phyloP scores from a whole-genome alignment of 2,329 filamentous ascomycete species.

The Calonectria montana region DNA sequence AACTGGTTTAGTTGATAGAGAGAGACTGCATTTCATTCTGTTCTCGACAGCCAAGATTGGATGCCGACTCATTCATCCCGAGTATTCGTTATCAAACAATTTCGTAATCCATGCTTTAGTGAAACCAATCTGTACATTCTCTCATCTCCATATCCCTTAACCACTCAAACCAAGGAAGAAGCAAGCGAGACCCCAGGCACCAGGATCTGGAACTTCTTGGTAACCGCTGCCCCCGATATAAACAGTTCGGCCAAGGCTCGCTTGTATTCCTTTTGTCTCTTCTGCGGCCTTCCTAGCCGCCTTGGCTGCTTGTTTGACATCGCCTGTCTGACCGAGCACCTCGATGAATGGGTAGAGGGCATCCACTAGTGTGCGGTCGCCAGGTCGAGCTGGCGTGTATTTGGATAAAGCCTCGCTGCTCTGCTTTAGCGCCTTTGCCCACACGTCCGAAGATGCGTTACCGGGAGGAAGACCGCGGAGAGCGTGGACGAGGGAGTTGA shows the following conservation, averaged over 20 bases:
- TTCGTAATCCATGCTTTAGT: not conserved
- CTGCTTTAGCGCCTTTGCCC: slow-evolving; percentile 75
- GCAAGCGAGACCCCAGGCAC: slow-evolving; percentile 79
- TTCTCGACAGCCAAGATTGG: not conserved
- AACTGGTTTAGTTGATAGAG: not conserved
- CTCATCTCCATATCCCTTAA: slow-evolving; percentile 33
- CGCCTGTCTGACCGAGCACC: slow-evolving; percentile 71
- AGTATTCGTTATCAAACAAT: not conserved
- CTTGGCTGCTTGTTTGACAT: slow-evolving; percentile 78
- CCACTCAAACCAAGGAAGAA: slow-evolving; percentile 80
- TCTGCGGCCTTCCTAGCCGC: slow-evolving; percentile 82
- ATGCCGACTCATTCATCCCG: not conserved
- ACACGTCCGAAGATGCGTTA: slow-evolving; percentile 53
- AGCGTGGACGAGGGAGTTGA: slow-evolving; percentile 83
- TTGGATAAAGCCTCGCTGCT: slow-evolving; percentile 77
- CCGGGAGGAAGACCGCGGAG: slow-evolving; percentile 58
- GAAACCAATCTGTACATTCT: not conserved
- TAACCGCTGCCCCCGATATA: slow-evolving; percentile 59
- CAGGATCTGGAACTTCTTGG: slow-evolving; percentile 68
- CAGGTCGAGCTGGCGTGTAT: slow-evolving; percentile 90
- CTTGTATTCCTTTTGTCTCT: slow-evolving; percentile 90
- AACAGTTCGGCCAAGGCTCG: slow-evolving; percentile 76
- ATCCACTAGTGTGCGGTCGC: slow-evolving; percentile 92
- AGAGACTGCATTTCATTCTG: not conserved
- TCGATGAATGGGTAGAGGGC: slow-evolving; percentile 90